Evolutionary conservation across 495 filamentous ascomycete genomes (phyloP).

Genomic region (Aspergillus funiculosus): DNA sequence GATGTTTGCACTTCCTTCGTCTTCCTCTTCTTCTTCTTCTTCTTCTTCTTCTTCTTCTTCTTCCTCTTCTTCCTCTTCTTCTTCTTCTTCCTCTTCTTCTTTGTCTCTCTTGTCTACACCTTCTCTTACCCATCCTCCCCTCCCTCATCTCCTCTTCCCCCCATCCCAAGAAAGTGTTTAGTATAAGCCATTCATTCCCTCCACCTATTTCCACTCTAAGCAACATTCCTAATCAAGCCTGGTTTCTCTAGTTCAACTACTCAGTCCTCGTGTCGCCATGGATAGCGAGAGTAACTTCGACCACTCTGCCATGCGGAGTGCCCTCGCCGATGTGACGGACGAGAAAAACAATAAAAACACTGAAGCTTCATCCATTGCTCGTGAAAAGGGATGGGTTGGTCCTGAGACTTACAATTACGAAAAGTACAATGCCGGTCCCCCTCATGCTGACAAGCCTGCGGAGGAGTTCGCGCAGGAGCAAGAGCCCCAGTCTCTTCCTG

Average conservation of each 20-base stretch:
- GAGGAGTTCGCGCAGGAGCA: conserved; percentile 10
- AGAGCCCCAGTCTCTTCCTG: conserved; percentile 11
- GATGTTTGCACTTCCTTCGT: conserved; percentile 5
- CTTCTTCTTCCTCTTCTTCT: conserved; percentile 7
- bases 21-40: conserved; percentile 9
- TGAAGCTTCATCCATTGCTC: conserved; percentile 28
- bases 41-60: conserved; percentile 11
- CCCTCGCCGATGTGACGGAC: conserved; percentile 34
- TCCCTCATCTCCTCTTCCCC: neutral
- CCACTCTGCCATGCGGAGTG: conserved; percentile 19
- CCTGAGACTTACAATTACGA: conserved; percentile 51
- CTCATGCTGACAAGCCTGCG: conserved; percentile 21
- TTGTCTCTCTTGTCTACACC: conserved; percentile 12
- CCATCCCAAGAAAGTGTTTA: too few species aligned
- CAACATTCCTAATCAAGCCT: neutral
- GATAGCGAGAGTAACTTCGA: conserved; percentile 23
- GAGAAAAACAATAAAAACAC: conserved; percentile 27
- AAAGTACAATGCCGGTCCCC: conserved; percentile 36
- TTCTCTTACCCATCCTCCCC: conserved; percentile 1
- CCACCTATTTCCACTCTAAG: neutral
- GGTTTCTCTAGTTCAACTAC: neutral
- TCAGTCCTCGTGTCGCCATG: neutral
- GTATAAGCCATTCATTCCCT: too few species aligned
- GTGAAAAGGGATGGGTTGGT: conserved; percentile 48
- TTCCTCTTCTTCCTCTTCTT: conserved; percentile 3